phyloP scores from a whole-genome alignment of 2,329 filamentous ascomycete species.

The Aspergillus terreus region DNA sequence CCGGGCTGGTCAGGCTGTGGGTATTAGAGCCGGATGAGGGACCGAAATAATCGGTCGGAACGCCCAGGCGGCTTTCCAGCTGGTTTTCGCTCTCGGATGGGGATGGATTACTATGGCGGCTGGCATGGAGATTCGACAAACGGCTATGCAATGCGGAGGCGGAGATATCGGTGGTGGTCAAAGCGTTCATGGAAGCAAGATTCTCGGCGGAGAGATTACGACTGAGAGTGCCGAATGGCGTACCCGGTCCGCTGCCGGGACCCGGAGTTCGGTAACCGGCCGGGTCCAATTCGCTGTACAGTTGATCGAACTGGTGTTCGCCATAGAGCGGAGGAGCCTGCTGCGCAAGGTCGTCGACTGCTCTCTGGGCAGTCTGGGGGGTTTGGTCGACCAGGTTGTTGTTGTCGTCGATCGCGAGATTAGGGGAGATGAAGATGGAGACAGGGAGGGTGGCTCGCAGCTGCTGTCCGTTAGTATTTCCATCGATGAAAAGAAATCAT shows the following conservation, averaged over 20 bases:
- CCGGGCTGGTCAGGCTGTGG: conserved; percentile 30
- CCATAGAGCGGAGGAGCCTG: conserved; percentile 91
- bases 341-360: conserved; percentile 54
- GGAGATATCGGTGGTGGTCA: conserved; percentile 54
- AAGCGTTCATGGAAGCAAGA: conserved; percentile 56
- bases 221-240: conserved; percentile 67
- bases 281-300: conserved; percentile 83
- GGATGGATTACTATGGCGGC: conserved; percentile 16
- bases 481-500: background rate
- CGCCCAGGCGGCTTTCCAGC: conserved; percentile 22
- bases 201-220: conserved; percentile 80
- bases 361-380: conserved; percentile 47
- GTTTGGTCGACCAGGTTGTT: conserved; percentile 69
- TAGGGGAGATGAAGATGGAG: conserved; percentile 92
- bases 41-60: conserved; percentile 31
- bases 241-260: conserved; percentile 65
- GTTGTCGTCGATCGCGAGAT: conserved; percentile 81
- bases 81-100: conserved; percentile 21
- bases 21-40: conserved; percentile 29
- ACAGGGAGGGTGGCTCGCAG: conserved; percentile 86
- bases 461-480: conserved; percentile 37
- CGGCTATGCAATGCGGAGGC: conserved; percentile 68
- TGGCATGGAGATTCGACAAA: conserved; percentile 51
- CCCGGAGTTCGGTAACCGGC: conserved; percentile 77
- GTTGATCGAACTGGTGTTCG: conserved; percentile 80